Conservation (phyloP, 2,329 filamentous ascomycete genomes). For the Apiospora phragmitis region DNA sequence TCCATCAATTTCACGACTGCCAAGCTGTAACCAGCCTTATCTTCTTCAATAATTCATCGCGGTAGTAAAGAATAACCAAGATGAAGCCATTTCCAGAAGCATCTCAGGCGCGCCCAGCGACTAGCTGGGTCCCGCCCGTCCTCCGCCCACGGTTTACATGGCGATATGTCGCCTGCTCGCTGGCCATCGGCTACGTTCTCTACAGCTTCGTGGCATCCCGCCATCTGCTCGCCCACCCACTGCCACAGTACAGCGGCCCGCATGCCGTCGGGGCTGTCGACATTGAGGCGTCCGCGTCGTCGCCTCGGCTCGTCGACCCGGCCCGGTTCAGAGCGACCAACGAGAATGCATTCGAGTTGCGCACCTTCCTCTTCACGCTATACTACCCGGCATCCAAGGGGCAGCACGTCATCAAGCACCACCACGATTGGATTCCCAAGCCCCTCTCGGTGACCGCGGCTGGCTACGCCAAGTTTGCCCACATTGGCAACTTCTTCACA, state of each 20-base stretch:
- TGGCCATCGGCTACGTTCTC: conserved; percentile 35
- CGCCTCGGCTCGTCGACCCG: conserved; percentile 34
- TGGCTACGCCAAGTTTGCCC: conserved; percentile 48
- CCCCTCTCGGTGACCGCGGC: conserved; percentile 45
- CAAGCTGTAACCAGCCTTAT: background rate
- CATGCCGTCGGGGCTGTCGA: conserved; percentile 49
- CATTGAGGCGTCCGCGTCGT: conserved; percentile 38
- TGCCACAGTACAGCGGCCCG: conserved; percentile 45
- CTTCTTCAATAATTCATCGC: background rate
- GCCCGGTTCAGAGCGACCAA: conserved; percentile 37
- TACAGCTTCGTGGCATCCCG: conserved; percentile 40
- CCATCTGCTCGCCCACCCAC: conserved; percentile 44
- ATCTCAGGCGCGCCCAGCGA: background rate
- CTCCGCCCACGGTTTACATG: conserved; percentile 34
- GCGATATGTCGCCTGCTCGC: conserved; percentile 34
- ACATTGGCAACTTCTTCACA: conserved; percentile 43
- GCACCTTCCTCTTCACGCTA: conserved; percentile 50
- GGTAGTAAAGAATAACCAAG: background rate
- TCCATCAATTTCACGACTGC: background rate
- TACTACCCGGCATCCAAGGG: conserved; percentile 45
- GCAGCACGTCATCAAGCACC: conserved; percentile 22
- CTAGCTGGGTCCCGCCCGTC: conserved; percentile 12
- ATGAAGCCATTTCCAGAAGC: conserved; percentile 25
- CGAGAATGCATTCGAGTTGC: conserved; percentile 43
- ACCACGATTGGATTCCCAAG: conserved; percentile 46